Evolutionary conservation across 306 rosid genomes (phyloP).

Genomic region (Herpetospermum pedunculosum): DNA sequence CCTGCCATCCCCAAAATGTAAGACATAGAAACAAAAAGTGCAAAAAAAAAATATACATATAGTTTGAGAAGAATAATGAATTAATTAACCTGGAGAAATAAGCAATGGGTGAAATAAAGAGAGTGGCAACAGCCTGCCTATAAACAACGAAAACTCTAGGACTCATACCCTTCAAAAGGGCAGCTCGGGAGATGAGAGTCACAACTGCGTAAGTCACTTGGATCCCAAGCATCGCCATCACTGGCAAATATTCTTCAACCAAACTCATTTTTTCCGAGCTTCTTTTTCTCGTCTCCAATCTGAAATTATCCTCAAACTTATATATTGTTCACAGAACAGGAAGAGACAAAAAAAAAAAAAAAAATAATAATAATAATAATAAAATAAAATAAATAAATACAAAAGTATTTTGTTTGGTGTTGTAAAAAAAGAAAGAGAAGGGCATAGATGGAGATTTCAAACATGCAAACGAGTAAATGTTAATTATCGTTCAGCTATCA

Average conservation of each 20-base stretch:
- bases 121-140: slow-evolving; percentile 58
- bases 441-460: too few species aligned
- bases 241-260: slow-evolving; percentile 26
- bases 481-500: too few species aligned
- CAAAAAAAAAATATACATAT: background rate
- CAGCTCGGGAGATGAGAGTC: slow-evolving; percentile 50
- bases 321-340: too few species aligned
- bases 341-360: too few species aligned
- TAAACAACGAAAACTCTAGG: slow-evolving; percentile 49
- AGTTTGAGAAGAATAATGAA: background rate
- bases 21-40: too few species aligned
- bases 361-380: too few species aligned
- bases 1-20: slow-evolving; percentile 16
- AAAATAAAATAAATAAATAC: too few species aligned
- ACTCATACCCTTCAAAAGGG: slow-evolving; percentile 54
- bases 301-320: background rate
- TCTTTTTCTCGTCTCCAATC: background rate
- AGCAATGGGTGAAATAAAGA: slow-evolving; percentile 36
- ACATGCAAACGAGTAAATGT: too few species aligned
- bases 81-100: slow-evolving; percentile 17
- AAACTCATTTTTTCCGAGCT: slow-evolving; percentile 23
- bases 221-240: slow-evolving; percentile 33
- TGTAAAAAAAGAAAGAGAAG: too few species aligned
- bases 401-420: too few species aligned
- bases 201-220: slow-evolving; percentile 46